A percentile compares a stretch with the other conserved stretches of the same genome.
phyloP scores from a whole-genome alignment of 2,329 filamentous ascomycete genomes.

The Aspergillus felis region DNA sequence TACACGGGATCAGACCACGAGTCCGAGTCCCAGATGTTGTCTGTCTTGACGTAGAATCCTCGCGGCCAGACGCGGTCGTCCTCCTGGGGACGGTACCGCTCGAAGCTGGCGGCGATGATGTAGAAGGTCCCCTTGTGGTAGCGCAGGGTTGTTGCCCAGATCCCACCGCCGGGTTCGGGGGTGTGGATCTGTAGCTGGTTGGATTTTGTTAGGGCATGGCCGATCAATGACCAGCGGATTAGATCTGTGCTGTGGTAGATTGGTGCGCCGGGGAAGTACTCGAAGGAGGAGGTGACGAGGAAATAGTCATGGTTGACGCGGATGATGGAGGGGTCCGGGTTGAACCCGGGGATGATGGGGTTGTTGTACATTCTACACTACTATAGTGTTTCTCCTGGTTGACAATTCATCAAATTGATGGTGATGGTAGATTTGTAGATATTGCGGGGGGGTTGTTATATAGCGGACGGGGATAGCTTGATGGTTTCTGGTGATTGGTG shows the following conservation, averaged over 20 bases:
- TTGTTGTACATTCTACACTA: conserved; percentile 28
- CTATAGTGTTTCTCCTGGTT: not conserved
- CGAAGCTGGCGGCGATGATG: conserved; percentile 45
- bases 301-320: conserved; percentile 52
- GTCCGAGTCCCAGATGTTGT: conserved; percentile 49
- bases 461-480: not conserved
- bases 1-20: conserved; percentile 54
- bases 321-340: conserved; percentile 58
- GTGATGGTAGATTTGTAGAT: not conserved
- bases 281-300: conserved; percentile 60
- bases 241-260: conserved; percentile 55
- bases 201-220: conserved; percentile 30
- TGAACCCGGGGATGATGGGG: conserved; percentile 58
- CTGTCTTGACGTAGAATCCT: conserved; percentile 53
- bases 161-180: conserved; percentile 31
- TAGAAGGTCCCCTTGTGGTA: conserved; percentile 46
- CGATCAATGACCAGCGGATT: conserved; percentile 38
- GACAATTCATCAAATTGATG: not conserved
- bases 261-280: conserved; percentile 59
- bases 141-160: conserved; percentile 50
- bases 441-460: not conserved
- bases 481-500: not conserved
- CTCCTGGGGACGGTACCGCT: conserved; percentile 35
- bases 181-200: conserved; percentile 35
- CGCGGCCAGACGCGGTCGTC: conserved; percentile 50